A percentile compares a stretch with the other conserved stretches of the same genome.
These are phyloP conservation scores for Acanthamoeba quina DNA, from an alignment of 208 protist species.

Conservation along the genomic window DNA sequence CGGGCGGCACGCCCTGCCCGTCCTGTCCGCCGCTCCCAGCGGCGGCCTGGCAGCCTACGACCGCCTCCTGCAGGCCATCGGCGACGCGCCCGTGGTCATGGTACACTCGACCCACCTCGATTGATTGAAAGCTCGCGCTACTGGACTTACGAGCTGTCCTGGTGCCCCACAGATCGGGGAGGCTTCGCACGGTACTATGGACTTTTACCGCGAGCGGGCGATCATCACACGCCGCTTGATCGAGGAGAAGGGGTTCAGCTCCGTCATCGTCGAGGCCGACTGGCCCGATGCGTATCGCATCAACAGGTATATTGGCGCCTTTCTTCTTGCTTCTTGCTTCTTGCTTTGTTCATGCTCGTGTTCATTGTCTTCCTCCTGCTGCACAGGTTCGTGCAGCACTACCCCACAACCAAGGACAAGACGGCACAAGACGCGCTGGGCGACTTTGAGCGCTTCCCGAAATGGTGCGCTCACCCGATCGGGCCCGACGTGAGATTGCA, in stretches of 20 bases:
- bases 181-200: conserved; percentile 75
- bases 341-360: not conserved
- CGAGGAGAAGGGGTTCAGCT: conserved; percentile 71
- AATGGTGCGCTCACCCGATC: not conserved
- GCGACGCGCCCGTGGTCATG: conserved; percentile 72
- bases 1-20: not conserved
- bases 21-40: not conserved
- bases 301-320: not conserved
- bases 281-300: conserved; percentile 73
- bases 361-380: not conserved
- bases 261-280: conserved; percentile 70
- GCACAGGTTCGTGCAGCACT: conserved; percentile 58
- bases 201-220: conserved; percentile 73
- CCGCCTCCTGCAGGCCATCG: conserved; percentile 53
- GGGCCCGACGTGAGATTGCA: no score
- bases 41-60: not conserved
- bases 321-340: not conserved
- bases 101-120: not conserved
- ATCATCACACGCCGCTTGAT: conserved; percentile 63
- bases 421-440: conserved; percentile 25
- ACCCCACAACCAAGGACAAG: conserved; percentile 21
- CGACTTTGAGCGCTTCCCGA: conserved; percentile 75
- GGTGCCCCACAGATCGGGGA: conserved; percentile 65
- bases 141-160: not conserved
- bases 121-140: not conserved